Evolutionary conservation across 2,329 filamentous ascomycete species (phyloP).

Genomic region (Epichloe sp.): DNA sequence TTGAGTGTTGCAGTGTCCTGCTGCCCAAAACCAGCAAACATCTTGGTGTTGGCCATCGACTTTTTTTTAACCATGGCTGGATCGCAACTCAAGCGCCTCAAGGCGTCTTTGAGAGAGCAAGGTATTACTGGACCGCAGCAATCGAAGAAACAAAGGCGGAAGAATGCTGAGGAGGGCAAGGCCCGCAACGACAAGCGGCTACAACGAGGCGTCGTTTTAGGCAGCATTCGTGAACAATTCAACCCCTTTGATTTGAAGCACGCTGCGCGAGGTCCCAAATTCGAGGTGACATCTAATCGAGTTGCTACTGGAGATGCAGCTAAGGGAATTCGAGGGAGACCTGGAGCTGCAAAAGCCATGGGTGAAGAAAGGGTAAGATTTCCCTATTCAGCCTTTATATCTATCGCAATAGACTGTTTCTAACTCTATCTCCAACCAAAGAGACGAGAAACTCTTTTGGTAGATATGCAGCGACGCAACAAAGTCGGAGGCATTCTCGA

Average conservation of each 20-base stretch:
- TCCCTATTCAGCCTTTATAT: background rate
- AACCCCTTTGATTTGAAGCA: constrained; percentile 95
- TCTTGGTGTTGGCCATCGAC: background rate
- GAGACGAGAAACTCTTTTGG: constrained; percentile 71
- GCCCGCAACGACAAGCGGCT: constrained; percentile 59
- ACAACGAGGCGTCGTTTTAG: constrained; percentile 63
- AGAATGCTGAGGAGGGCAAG: constrained; percentile 52
- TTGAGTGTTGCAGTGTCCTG: background rate
- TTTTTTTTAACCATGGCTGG: constrained; percentile 56
- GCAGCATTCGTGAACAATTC: constrained; percentile 85
- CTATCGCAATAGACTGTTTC: background rate
- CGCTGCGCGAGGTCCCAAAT: constrained; percentile 65
- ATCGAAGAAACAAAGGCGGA: constrained; percentile 87
- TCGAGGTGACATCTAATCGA: constrained; percentile 63
- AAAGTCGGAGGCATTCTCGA: constrained; percentile 90
- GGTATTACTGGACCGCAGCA: constrained; percentile 84
- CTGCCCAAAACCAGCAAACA: constrained; percentile 6
- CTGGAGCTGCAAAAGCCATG: constrained; percentile 70
- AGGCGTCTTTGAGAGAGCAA: constrained; percentile 77
- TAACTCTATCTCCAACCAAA: constrained; percentile 19
- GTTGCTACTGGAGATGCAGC: constrained; percentile 37
- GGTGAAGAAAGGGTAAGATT: constrained; percentile 66
- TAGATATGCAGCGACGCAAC: constrained; percentile 78
- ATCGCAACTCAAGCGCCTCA: constrained; percentile 92
- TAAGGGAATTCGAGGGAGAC: constrained; percentile 55